phyloP scores from a whole-genome alignment of 139 green algal species.

The Chlamydomonas sphaeroides region DNA sequence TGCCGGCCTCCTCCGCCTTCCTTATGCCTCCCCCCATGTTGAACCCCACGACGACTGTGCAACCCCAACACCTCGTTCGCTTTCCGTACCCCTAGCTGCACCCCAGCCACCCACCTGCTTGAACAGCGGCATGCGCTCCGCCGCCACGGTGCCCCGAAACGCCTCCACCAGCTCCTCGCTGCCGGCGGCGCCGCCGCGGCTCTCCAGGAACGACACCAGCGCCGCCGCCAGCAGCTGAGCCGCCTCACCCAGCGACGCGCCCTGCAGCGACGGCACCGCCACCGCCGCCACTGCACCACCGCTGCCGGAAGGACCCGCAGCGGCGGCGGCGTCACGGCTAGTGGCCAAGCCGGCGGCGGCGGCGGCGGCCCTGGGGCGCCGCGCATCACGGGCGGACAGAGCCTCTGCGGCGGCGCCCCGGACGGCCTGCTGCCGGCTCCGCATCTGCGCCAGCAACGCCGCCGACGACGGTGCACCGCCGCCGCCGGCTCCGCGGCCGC shows the following conservation, averaged over 20 bases:
- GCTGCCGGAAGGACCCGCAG: not conserved
- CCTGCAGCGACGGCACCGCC: conserved; percentile 66
- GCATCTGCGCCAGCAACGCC: conserved; percentile 42
- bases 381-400: not conserved
- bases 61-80: too few species aligned
- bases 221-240: conserved; percentile 51
- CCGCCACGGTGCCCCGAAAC: conserved; percentile 61
- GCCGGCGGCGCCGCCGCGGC: conserved; percentile 42
- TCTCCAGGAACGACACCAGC: conserved; percentile 68
- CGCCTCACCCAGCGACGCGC: not conserved
- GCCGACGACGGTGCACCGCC: not conserved
- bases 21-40: too few species aligned
- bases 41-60: too few species aligned
- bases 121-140: conserved; percentile 72
- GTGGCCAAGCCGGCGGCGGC: not conserved
- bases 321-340: not conserved
- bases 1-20: too few species aligned
- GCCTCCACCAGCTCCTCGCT: conserved; percentile 68
- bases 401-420: conserved; percentile 2
- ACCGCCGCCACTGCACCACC: conserved; percentile 43
- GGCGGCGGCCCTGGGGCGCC: too few species aligned
- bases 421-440: conserved; percentile 27
- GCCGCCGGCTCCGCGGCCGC: not conserved
- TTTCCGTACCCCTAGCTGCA: too few species aligned
- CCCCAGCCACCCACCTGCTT: conserved; percentile 60